These are phyloP conservation scores for Aspergillus persii DNA, from an alignment of 2,329 filamentous ascomycete species.

Conservation along the genomic window DNA sequence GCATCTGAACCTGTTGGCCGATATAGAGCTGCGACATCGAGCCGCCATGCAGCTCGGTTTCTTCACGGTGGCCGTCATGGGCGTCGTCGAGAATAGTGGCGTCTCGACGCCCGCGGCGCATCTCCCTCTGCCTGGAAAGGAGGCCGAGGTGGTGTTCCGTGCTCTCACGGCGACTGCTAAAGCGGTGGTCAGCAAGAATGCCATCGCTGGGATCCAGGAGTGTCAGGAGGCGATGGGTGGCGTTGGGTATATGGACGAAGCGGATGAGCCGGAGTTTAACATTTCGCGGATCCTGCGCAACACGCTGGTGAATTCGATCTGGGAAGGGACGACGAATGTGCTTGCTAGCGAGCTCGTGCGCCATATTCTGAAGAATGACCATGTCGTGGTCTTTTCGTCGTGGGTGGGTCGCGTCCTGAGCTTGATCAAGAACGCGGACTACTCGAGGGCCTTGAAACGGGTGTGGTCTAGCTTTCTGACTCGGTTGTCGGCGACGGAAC, in stretches of 20 bases:
- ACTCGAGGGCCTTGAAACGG: constrained; percentile 9
- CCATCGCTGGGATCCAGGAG: constrained; percentile 32
- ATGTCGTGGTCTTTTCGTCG: constrained; percentile 31
- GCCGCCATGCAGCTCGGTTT: constrained; percentile 38
- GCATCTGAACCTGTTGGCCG: constrained; percentile 40
- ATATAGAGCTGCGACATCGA: constrained; percentile 39
- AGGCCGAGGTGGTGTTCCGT: constrained; percentile 28
- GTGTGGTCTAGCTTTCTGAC: constrained; percentile 19
- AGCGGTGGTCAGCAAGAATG: constrained; percentile 35
- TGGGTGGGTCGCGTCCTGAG: constrained; percentile 43
- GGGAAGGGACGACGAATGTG: constrained; percentile 73
- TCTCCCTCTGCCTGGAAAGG: constrained; percentile 35
- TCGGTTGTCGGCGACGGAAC: constrained; percentile 14
- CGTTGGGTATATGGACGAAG: constrained; percentile 40
- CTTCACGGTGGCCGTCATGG: constrained; percentile 32
- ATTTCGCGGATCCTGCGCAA: constrained; percentile 66
- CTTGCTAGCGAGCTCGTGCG: constrained; percentile 56
- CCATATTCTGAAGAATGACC: constrained; percentile 24
- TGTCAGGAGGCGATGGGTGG: constrained; percentile 41
- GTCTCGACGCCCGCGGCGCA: constrained; percentile 42
- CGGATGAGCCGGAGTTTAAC: constrained; percentile 61
- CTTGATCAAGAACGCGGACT: constrained; percentile 9
- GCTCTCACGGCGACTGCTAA: constrained; percentile 33
- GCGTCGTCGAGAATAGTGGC: constrained; percentile 54
- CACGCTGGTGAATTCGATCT: constrained; percentile 56